phyloP scores from a whole-genome alignment of 345 rosid species.

The thale cress (Arabidopsis thaliana) region DNA sequence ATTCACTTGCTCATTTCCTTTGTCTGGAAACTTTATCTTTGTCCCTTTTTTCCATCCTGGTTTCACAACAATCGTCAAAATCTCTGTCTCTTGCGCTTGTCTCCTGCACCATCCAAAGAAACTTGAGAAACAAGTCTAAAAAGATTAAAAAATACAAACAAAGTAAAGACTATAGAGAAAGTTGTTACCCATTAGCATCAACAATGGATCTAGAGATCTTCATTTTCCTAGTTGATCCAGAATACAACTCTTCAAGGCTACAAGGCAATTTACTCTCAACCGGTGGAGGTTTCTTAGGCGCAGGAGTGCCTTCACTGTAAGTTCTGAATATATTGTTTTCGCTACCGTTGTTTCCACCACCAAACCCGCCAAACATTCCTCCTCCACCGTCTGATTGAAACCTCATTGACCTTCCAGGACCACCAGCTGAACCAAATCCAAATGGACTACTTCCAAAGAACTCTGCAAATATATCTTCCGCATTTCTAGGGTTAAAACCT shows the following conservation, averaged over 20 bases:
- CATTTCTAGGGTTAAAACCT: constrained; percentile 93
- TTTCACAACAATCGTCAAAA: constrained; percentile 82
- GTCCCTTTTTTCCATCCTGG: constrained; percentile 99
- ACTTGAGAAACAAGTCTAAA: not conserved
- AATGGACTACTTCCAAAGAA: constrained; percentile 94
- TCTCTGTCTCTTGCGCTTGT: constrained; percentile 80
- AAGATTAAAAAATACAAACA: not conserved
- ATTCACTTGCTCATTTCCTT: constrained; percentile 89
- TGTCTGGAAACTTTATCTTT: constrained; percentile 88
- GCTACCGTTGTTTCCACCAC: constrained; percentile 38
- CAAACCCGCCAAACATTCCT: constrained; percentile 63
- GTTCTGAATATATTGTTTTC: constrained; percentile 67
- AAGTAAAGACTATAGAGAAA: not conserved
- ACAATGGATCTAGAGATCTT: constrained; percentile 91
- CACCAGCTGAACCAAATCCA: constrained; percentile 72
- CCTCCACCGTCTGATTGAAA: constrained; percentile 79
- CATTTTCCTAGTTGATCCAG: constrained; percentile 97
- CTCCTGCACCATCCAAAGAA: constrained; percentile 49
- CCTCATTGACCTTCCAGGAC: constrained; percentile 68
- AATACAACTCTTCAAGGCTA: constrained; percentile 82
- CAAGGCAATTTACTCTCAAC: constrained; percentile 94
- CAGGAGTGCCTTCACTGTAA: constrained; percentile 57
- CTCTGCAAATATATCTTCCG: constrained; percentile 95
- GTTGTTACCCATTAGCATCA: constrained; percentile 65
- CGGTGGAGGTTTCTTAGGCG: constrained; percentile 77